These are phyloP conservation scores for Cercospora brassicicola DNA, from an alignment of 2,329 filamentous ascomycete genomes.

Conservation along the genomic window DNA sequence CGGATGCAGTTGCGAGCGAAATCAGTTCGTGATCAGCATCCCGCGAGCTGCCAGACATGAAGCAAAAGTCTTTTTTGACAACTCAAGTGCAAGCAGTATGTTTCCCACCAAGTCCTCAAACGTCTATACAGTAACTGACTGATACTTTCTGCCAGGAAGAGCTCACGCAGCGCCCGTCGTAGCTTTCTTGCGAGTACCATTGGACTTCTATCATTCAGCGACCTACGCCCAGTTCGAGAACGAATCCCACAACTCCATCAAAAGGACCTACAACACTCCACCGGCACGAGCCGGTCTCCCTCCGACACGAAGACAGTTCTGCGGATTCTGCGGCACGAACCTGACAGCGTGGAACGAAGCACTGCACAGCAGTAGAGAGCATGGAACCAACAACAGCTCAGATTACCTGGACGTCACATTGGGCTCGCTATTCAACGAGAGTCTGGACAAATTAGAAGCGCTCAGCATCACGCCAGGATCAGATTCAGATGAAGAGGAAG, in stretches of 20 bases:
- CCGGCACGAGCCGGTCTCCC: slow-evolving; percentile 56
- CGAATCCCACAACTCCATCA: slow-evolving; percentile 57
- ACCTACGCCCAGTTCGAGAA: slow-evolving; percentile 76
- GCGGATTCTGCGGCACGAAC: slow-evolving; percentile 86
- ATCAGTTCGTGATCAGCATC: slow-evolving; percentile 73
- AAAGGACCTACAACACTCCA: slow-evolving; percentile 46
- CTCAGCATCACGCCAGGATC: slow-evolving; percentile 66
- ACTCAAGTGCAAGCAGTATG: slow-evolving; percentile 70
- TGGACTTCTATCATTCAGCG: slow-evolving; percentile 75
- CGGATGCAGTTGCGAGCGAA: slow-evolving; percentile 81
- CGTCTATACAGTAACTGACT: not conserved
- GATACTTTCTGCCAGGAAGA: slow-evolving; percentile 48
- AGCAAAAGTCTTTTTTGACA: slow-evolving; percentile 74
- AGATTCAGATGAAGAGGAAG: slow-evolving; percentile 35
- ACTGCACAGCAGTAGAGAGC: not conserved
- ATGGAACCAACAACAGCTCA: slow-evolving; percentile 73
- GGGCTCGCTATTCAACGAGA: slow-evolving; percentile 71
- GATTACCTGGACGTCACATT: slow-evolving; percentile 79
- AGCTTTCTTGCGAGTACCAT: slow-evolving; percentile 78
- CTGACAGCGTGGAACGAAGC: slow-evolving; percentile 57
- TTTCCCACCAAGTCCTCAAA: slow-evolving; percentile 27
- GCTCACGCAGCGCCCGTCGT: slow-evolving; percentile 71
- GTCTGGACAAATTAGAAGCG: slow-evolving; percentile 71
- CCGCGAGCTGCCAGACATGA: slow-evolving; percentile 57
- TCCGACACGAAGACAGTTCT: slow-evolving; percentile 72